These are phyloP conservation scores for Lepidium africanum DNA, from an alignment of 345 rosid genomes.

Conservation along the genomic window DNA sequence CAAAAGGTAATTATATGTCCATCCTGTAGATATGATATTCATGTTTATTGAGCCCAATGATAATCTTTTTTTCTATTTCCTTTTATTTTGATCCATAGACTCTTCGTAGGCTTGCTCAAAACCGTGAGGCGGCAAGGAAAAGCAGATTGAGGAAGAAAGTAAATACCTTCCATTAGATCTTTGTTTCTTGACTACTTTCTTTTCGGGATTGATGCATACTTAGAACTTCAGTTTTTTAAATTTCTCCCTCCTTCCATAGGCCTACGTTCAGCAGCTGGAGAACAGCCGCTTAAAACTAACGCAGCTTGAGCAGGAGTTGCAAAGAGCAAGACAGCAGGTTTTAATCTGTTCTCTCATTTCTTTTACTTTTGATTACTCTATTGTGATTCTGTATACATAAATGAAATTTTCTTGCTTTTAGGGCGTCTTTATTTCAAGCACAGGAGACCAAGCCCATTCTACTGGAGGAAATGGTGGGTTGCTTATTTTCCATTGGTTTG, in stretches of 20 bases:
- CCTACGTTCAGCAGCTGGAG: slow-evolving; percentile 97
- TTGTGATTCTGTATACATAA: neutral
- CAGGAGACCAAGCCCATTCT: slow-evolving; percentile 92
- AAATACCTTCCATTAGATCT: slow-evolving; percentile 7
- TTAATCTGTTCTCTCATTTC: slow-evolving; percentile 15
- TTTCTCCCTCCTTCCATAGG: slow-evolving; percentile 38
- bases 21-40: neutral
- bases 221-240: neutral
- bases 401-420: slow-evolving; percentile 8
- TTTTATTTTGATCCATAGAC: slow-evolving; percentile 48
- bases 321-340: slow-evolving; percentile 98
- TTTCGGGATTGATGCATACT: neutral
- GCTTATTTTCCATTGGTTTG: neutral
- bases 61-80: neutral
- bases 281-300: slow-evolving; percentile 92
- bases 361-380: neutral
- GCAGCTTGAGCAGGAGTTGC: slow-evolving; percentile 96
- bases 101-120: slow-evolving; percentile 96
- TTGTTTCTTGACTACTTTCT: neutral
- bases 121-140: slow-evolving; percentile 98
- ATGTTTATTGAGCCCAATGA: neutral
- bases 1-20: slow-evolving; percentile 68
- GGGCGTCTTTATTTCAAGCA: slow-evolving; percentile 96
- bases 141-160: slow-evolving; percentile 95
- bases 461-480: slow-evolving; percentile 88